Percentiles rank a stretch among this genome's conserved stretches.
These are phyloP conservation scores for Cicer bijugum DNA, from an alignment of 306 rosid species.

Conservation along the genomic window DNA sequence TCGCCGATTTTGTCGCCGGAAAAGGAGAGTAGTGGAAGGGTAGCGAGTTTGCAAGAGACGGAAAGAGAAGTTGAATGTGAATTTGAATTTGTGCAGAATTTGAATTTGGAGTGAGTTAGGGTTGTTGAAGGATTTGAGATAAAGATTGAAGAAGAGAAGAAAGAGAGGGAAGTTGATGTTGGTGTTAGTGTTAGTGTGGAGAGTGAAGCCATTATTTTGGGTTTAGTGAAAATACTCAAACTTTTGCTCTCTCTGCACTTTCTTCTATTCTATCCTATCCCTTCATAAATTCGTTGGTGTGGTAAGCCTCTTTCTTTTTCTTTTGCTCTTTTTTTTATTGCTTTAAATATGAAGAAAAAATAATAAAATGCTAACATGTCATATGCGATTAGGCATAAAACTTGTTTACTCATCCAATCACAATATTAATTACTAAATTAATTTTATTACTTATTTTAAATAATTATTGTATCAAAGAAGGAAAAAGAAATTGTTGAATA, in stretches of 20 bases:
- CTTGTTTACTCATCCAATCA: no score
- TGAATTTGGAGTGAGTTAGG: constrained; percentile 1
- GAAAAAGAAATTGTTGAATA: no score
- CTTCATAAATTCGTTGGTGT: constrained; percentile 6
- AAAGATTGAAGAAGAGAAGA: constrained; percentile 44
- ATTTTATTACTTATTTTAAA: no score
- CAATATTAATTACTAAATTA: no score
- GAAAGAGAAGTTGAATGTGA: constrained; percentile 44
- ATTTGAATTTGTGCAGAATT: constrained; percentile 3
- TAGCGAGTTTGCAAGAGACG: constrained; percentile 63
- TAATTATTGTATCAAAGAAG: no score
- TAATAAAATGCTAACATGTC: no score
- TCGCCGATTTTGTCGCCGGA: constrained; percentile 78
- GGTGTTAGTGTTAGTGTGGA: constrained; percentile 22
- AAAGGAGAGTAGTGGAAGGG: constrained; percentile 84
- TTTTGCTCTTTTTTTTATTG: neutral
- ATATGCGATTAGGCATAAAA: no score
- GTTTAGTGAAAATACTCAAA: neutral
- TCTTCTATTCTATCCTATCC: constrained; percentile 25
- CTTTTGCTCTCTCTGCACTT: neutral
- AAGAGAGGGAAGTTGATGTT: constrained; percentile 46
- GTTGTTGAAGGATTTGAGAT: constrained; percentile 25
- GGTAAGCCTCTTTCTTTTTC: neutral
- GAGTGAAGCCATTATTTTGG: constrained; percentile 40
- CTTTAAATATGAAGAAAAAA: no score